phyloP scores from a whole-genome alignment of 495 filamentous ascomycete genomes.

The Xylaria sp. region DNA sequence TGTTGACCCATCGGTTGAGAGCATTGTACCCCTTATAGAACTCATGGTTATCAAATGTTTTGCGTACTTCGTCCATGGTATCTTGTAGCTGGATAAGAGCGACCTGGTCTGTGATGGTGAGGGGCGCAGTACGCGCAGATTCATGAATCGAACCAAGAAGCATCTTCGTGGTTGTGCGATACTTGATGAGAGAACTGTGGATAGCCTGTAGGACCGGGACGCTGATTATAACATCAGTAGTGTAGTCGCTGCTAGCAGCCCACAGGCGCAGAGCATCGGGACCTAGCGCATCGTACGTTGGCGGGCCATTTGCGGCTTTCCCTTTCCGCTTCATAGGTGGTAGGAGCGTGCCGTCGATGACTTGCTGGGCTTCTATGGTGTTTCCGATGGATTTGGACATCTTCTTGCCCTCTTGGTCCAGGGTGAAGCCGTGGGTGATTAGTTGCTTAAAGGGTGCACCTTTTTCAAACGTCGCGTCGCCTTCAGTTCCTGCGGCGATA shows the following conservation, averaged over 20 bases:
- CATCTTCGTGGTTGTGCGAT: slow-evolving; percentile 85
- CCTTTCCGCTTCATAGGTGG: slow-evolving; percentile 54
- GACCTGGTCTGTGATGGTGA: slow-evolving; percentile 70
- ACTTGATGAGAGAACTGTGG: slow-evolving; percentile 79
- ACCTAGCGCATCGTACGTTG: slow-evolving; percentile 58
- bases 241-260: slow-evolving; percentile 92
- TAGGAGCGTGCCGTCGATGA: slow-evolving; percentile 78
- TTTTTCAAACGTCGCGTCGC: slow-evolving; percentile 33
- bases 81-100: slow-evolving; percentile 75
- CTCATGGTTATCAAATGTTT: slow-evolving; percentile 72
- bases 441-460: slow-evolving; percentile 76
- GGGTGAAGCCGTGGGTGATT: slow-evolving; percentile 93
- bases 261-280: slow-evolving; percentile 90
- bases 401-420: slow-evolving; percentile 88
- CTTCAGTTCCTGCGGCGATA: slow-evolving; percentile 53
- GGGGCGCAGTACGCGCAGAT: slow-evolving; percentile 54
- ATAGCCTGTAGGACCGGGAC: slow-evolving; percentile 75
- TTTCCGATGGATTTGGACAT: slow-evolving; percentile 99
- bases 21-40: slow-evolving; percentile 79
- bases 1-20: slow-evolving; percentile 80
- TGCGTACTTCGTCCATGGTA: slow-evolving; percentile 64
- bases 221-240: slow-evolving; percentile 81
- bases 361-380: slow-evolving; percentile 76
- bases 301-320: slow-evolving; percentile 33
- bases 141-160: slow-evolving; percentile 79